Evolutionary conservation across 306 rosid species (phyloP), one percentile per base, ranked within the genome.

Genomic region (Boehmeria nivea): DNA sequence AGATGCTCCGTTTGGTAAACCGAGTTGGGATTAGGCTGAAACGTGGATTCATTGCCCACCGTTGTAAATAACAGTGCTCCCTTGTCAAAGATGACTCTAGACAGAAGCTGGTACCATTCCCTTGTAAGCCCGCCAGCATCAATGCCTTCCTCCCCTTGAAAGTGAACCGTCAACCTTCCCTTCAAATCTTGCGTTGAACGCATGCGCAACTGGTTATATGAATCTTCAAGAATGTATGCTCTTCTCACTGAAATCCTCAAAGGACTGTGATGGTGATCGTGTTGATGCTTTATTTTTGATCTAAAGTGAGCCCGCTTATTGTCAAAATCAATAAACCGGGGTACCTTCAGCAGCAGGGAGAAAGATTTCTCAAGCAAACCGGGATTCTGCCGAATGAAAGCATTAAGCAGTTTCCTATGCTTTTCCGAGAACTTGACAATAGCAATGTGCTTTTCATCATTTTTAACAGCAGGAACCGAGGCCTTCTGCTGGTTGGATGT

Each of bases 91-190:
- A 90, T 90, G 63, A 90, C 95, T 67, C 97, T 78, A 52, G 97
- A 90, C 70, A 90, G 66, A 70, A 84, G 65, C 61, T 86, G 97
- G 69, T 90, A 90, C 97, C 97, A 90, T 66, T 90, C 97, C 80
- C 97, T 82, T 34, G 97, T 83, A 55, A 90, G 95, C 40, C 97
- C 97, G 63, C 97, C 97, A 0, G 97, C 97, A 71, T 90, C 97
- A 13, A 90, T 86, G 54, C 97, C 97, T 76, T 90, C 97, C 80
- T 90, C 97, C 75, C 97, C 97, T 90, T 90, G 97, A 62, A 90
- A 90, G 76, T 90, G 90, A 76, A 90, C 97, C 23, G 90, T 87
- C 81, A 90, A 75, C 77, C 97, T 80, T 45, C 97, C 97, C 76
- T 84, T 90, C 81, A 90, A 69, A 74, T 90, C 95, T 65, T 64